phyloP scores from a whole-genome alignment of 495 filamentous ascomycete species.

The Hypoxylon trugodes region DNA sequence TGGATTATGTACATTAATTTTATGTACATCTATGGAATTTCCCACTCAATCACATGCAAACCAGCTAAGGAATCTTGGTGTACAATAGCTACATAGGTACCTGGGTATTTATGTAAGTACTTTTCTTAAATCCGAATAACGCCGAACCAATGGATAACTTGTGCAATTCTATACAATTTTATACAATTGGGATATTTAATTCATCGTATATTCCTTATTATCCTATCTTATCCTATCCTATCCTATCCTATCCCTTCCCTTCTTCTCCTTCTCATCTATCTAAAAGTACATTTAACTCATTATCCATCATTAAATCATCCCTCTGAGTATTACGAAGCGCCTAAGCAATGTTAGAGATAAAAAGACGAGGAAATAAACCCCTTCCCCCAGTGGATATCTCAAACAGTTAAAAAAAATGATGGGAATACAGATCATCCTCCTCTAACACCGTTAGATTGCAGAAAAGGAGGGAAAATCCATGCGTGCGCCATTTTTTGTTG shows the following conservation, averaged over 20 bases:
- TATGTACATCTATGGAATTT: background rate
- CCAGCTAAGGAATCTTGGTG: background rate
- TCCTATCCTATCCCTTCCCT: too few species aligned
- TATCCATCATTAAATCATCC: constrained; percentile 25
- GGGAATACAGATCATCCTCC: background rate
- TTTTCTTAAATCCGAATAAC: constrained; percentile 14
- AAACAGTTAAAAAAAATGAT: too few species aligned
- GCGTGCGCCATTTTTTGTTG: background rate
- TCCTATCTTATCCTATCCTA: background rate
- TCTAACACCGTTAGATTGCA: constrained; percentile 27
- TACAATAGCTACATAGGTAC: too few species aligned
- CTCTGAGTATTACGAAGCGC: constrained; percentile 1
- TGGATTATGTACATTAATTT: too few species aligned
- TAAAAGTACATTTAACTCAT: constrained; percentile 35
- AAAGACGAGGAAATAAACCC: constrained; percentile 7
- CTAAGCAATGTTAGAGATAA: constrained; percentile 6
- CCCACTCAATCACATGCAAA: constrained; percentile 10
- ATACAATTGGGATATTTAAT: background rate
- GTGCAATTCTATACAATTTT: background rate
- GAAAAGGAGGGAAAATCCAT: constrained; percentile 12
- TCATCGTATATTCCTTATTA: constrained; percentile 10
- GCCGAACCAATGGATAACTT: background rate
- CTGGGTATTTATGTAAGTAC: too few species aligned
- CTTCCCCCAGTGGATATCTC: constrained; percentile 3
- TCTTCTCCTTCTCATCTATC: too few species aligned